Evolutionary conservation across 2,329 filamentous ascomycete genomes (phyloP), one percentile per base, ranked within the genome.

Genomic region (Hypomyces rosellus): DNA sequence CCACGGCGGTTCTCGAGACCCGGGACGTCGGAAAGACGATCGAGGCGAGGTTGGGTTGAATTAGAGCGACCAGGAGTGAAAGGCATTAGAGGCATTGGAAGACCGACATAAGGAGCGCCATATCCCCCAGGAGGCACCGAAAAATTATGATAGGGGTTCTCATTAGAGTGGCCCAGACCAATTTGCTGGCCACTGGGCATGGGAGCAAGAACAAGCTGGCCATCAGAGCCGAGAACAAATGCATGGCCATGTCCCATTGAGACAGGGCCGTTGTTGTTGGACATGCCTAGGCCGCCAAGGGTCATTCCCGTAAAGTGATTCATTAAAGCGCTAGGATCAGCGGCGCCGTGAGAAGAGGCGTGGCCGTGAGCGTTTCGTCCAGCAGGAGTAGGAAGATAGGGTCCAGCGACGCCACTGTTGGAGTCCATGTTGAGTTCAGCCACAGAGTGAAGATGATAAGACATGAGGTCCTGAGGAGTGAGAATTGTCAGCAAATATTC

Each of bases 1-100:
- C 80, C 81, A 47, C 82, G 80, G 20, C 82, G 81, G 52, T 85
- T 84, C 58, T 85, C 81, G 30, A 85, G 70, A 33, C 73, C 77
- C 15, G 82, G 82, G 47, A 84, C 76, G 34, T 84, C 78, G 25
- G 74, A 72, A 45, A 74, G 73, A 58, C 67, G 69, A 34, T 78
- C 74, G 45, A 71, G 65, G 33, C 74, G 76, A 53, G 76, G 71
- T 38, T 73, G 69, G 15, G 70, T 63, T 7, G 67, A 63, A 33
- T 68, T 65, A 33, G 72, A 62, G 15, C 77, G 75, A n/a, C 73
- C 75, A 16, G 78, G 75, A 12, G 77, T 79, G 61, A 73, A 78
- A 3, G 78, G 77, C 59, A 78, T 62, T 38, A 76, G 63, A 9
- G 68, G 63, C 46, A 68, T 58, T 14, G 65, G 66, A 55, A 67